Conservation (phyloP, 805 yeast genomes). For the Saccharomycopsis fermentans region DNA sequence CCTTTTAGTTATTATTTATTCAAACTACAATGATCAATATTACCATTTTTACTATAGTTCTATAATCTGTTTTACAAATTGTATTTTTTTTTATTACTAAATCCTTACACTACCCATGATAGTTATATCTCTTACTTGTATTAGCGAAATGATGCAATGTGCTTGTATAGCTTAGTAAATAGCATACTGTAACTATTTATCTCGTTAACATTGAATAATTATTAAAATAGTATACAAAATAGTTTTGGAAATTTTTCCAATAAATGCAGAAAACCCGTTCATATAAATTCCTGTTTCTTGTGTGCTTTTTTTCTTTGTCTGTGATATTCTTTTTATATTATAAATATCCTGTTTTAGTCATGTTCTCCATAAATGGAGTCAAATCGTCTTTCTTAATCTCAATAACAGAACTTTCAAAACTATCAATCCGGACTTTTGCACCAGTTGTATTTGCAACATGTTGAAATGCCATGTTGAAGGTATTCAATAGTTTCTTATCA, state of each 20-base stretch:
- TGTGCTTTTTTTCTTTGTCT: no score
- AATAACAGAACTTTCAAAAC: slow-evolving; percentile 89
- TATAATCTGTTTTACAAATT: neutral
- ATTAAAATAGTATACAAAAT: no score
- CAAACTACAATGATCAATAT: neutral
- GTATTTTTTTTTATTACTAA: no score
- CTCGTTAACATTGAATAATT: no score
- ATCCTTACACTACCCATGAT: no score
- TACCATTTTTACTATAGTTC: neutral
- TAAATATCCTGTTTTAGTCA: slow-evolving; percentile 33
- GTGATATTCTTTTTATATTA: neutral
- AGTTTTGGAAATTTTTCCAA: no score
- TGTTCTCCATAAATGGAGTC: slow-evolving; percentile 73
- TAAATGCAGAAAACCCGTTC: no score
- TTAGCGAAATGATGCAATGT: no score
- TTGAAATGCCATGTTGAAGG: slow-evolving; percentile 87
- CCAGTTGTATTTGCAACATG: slow-evolving; percentile 75
- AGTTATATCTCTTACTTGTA: no score
- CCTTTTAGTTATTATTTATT: neutral
- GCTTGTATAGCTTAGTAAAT: no score
- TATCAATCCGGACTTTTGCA: slow-evolving; percentile 84
- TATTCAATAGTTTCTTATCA: slow-evolving; percentile 49
- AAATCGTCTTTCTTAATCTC: slow-evolving; percentile 84
- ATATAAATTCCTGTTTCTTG: no score
- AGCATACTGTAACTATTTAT: no score